Evolutionary conservation across 345 rosid genomes (phyloP), one percentile per base, ranked within the genome.

Genomic region (Turritis glabra): DNA sequence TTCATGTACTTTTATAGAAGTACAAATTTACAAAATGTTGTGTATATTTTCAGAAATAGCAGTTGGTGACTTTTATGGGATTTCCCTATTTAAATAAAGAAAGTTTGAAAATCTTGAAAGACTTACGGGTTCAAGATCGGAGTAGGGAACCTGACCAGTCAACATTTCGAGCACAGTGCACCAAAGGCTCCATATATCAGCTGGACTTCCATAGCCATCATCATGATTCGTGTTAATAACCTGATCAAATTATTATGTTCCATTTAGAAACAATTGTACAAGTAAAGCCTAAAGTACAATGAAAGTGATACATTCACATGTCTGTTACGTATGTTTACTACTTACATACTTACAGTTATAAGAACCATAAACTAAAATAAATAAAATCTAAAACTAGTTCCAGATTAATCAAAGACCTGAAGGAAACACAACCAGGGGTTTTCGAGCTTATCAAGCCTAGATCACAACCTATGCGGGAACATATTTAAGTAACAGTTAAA

Each of bases 161-260:
- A 87, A 47, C 97, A 92, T 92, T 81, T 92, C 97, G 70, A 92
- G 71, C 13, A 90, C 92, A 7, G 96, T 88, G 82, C 94, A 92
- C 27, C 96, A 96, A 47, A 92, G 92, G 82, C n/a, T n/a, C n/a
- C n/a, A n/a, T n/a, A n/a, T n/a, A n/a, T n/a, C n/a, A n/a, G n/a
- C n/a, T n/a, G n/a, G 80, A 63, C 73, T 82, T 51, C 93, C 93
- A 80, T 92, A 89, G 32, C 97, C 96, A 5, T 73, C 81, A 74
- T 66, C 77, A 55, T 8, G 29, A 71, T 82, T 88, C 33, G 26
- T 41, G 51, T 83, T 81, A 58, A 89, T 84, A 68, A 89, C 96
- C 97, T 92, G 81, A 27, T 47, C 48, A 59, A 80, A 48, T 37
- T 12, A 10, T 37, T 37, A 26, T 55, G 32, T 35, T 73, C 43